These are phyloP conservation scores for Skeletonema grethae DNA, from an alignment of 108 stramenopile species.

Conservation along the genomic window DNA sequence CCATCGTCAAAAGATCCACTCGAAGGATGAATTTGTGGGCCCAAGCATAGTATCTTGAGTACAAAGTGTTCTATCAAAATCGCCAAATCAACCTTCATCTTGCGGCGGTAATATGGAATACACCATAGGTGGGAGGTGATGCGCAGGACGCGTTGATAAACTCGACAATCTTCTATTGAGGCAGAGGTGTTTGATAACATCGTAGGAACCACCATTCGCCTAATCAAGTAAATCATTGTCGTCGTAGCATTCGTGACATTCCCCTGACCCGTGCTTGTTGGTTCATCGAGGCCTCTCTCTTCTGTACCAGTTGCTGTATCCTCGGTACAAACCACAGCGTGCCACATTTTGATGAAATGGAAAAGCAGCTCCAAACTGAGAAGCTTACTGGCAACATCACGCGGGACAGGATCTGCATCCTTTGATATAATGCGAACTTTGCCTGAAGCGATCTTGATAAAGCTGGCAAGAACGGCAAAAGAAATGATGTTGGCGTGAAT, in stretches of 20 bases:
- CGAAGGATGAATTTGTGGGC: slow-evolving; percentile 66
- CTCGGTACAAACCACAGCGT: slow-evolving; percentile 20
- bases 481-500: slow-evolving; percentile 56
- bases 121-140: slow-evolving; percentile 79
- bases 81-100: slow-evolving; percentile 84
- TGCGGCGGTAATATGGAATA: slow-evolving; percentile 58
- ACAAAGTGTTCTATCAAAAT: slow-evolving; percentile 87
- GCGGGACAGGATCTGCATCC: slow-evolving; percentile 53
- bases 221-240: slow-evolving; percentile 77
- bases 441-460: slow-evolving; percentile 74
- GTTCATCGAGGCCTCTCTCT: background rate
- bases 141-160: slow-evolving; percentile 68
- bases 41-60: slow-evolving; percentile 65
- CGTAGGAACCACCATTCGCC: slow-evolving; percentile 86
- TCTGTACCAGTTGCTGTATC: background rate
- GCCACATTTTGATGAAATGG: slow-evolving; percentile 64
- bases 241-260: slow-evolving; percentile 28
- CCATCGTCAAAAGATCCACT: slow-evolving; percentile 16
- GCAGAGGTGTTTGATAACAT: slow-evolving; percentile 75
- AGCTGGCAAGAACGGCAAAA: slow-evolving; percentile 72
- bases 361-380: slow-evolving; percentile 74
- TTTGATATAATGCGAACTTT: slow-evolving; percentile 58
- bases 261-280: background rate
- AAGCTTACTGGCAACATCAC: slow-evolving; percentile 85
- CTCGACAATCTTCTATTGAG: slow-evolving; percentile 68